Conservation (phyloP, 2,329 filamentous ascomycete genomes). For the Zasmidium cellare region DNA sequence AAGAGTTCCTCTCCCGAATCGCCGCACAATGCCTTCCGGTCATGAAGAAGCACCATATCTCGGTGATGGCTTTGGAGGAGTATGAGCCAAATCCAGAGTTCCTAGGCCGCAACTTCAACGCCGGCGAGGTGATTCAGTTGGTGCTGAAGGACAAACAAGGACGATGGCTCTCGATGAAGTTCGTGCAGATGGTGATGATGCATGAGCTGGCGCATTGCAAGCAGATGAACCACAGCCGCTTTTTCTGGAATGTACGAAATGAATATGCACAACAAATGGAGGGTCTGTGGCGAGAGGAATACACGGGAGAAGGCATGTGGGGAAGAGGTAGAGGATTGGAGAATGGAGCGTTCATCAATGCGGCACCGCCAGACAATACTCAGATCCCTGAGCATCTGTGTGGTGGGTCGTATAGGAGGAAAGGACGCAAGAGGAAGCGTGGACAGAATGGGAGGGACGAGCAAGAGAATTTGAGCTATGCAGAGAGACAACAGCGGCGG, state of each 20-base stretch:
- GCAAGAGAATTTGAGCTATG: constrained; percentile 58
- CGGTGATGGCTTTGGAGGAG: constrained; percentile 67
- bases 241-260: constrained; percentile 80
- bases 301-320: constrained; percentile 83
- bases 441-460: constrained; percentile 43
- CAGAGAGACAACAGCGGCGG: constrained; percentile 69
- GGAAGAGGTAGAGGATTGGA: constrained; percentile 66
- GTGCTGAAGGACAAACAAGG: constrained; percentile 69
- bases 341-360: constrained; percentile 63
- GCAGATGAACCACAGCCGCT: constrained; percentile 84
- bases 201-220: constrained; percentile 86
- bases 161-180: constrained; percentile 75
- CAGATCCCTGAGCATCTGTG: constrained; percentile 64
- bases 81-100: constrained; percentile 80
- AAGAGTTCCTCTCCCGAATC: constrained; percentile 73
- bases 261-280: constrained; percentile 71
- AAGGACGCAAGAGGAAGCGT: constrained; percentile 51
- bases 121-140: constrained; percentile 81
- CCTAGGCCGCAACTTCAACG: constrained; percentile 86
- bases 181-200: constrained; percentile 95
- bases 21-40: constrained; percentile 76
- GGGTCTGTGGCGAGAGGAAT: constrained; percentile 66
- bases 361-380: constrained; percentile 56
- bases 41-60: constrained; percentile 48
- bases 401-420: constrained; percentile 73